These are phyloP conservation scores for Saturnispora serradocipensis DNA, from an alignment of 805 yeast genomes.

Conservation along the genomic window DNA sequence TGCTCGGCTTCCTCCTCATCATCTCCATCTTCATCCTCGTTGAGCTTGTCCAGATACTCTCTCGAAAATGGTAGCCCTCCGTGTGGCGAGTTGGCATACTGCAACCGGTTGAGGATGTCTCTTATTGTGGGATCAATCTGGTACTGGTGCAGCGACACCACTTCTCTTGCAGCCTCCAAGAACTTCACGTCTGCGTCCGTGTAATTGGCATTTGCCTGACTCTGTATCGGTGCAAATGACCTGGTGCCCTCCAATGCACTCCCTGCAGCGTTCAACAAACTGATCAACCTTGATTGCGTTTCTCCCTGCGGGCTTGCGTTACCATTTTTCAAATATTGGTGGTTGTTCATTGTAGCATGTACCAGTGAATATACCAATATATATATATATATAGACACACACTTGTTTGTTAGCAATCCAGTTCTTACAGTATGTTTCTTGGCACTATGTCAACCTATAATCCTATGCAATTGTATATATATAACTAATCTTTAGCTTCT, in stretches of 20 bases:
- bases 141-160: constrained; percentile 34
- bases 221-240: not conserved
- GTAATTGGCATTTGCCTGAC: not conserved
- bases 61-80: constrained; percentile 37
- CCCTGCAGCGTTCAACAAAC: not conserved
- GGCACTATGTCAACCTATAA: not conserved
- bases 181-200: constrained; percentile 46
- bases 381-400: not conserved
- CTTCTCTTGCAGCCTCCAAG: constrained; percentile 52
- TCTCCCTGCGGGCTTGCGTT: not conserved
- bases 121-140: constrained; percentile 55
- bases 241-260: not conserved
- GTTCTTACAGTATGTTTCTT: not conserved
- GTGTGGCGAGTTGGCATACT: constrained; percentile 51
- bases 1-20: not conserved
- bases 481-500: not conserved
- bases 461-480: not conserved
- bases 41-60: constrained; percentile 13
- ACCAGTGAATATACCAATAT: not conserved
- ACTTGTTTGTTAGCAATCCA: not conserved
- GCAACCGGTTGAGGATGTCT: constrained; percentile 48
- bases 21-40: not conserved
- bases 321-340: not conserved
- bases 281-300: not conserved
- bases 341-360: not conserved